These are phyloP conservation scores for Boletellus emodensis DNA, from an alignment of 768 basidiomycete genomes.

Conservation along the genomic window DNA sequence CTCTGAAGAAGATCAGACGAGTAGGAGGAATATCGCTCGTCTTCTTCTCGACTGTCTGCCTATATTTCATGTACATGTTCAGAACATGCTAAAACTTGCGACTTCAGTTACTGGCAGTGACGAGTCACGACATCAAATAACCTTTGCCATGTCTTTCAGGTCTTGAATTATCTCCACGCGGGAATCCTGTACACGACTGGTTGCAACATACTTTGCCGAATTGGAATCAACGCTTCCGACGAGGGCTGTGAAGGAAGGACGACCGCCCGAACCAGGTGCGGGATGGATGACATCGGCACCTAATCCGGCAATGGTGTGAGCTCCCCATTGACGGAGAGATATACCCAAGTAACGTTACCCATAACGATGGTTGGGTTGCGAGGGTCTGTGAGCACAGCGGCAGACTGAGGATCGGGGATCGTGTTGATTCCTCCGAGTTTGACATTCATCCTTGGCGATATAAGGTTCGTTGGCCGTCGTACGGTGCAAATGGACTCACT, in stretches of 20 bases:
- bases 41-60: constrained; percentile 50
- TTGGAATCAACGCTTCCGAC: constrained; percentile 78
- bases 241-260: constrained; percentile 77
- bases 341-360: constrained; percentile 39
- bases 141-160: constrained; percentile 61
- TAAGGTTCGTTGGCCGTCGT: background rate
- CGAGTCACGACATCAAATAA: constrained; percentile 15
- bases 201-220: constrained; percentile 65
- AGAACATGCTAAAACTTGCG: constrained; percentile 44
- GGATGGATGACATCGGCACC: constrained; percentile 85
- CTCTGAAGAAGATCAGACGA: constrained; percentile 74
- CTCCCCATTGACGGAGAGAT: background rate
- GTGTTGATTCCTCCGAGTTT: constrained; percentile 83
- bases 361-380: constrained; percentile 75
- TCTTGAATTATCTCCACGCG: constrained; percentile 77
- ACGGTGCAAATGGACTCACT: constrained; percentile 45
- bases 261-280: constrained; percentile 70
- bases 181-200: constrained; percentile 61
- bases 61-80: constrained; percentile 54
- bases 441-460: constrained; percentile 61
- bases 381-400: constrained; percentile 62
- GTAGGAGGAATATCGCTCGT: constrained; percentile 45
- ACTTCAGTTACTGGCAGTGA: constrained; percentile 10
- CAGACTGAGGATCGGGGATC: constrained; percentile 65
- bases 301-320: constrained; percentile 23